Conservation (phyloP, 2,329 filamentous ascomycete species). For the Alternaria ventricosa region DNA sequence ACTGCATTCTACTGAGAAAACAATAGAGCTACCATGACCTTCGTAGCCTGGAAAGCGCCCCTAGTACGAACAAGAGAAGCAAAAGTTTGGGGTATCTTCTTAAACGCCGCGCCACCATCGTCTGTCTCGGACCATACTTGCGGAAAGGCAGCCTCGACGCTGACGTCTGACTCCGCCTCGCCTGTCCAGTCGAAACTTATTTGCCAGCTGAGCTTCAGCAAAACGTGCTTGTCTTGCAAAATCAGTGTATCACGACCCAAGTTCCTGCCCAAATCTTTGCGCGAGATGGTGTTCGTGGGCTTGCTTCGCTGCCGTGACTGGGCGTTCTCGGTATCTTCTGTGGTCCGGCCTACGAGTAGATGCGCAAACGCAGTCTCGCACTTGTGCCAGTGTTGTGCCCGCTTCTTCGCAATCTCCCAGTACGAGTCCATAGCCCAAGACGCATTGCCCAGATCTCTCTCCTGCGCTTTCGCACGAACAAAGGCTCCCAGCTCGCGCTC, state of each 20-base stretch:
- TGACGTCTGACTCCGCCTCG: slow-evolving; percentile 67
- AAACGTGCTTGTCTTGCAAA: slow-evolving; percentile 48
- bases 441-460: slow-evolving; percentile 64
- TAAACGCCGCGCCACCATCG: slow-evolving; percentile 58
- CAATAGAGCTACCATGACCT: slow-evolving; percentile 66
- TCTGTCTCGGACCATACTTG: slow-evolving; percentile 69
- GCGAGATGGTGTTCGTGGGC: slow-evolving; percentile 32
- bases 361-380: slow-evolving; percentile 58
- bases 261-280: slow-evolving; percentile 59
- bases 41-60: slow-evolving; percentile 64
- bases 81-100: slow-evolving; percentile 67
- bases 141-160: slow-evolving; percentile 63
- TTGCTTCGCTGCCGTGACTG: background rate
- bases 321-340: slow-evolving; percentile 28
- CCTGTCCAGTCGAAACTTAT: slow-evolving; percentile 76
- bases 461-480: slow-evolving; percentile 49
- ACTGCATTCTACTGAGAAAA: slow-evolving; percentile 29
- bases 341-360: slow-evolving; percentile 24
- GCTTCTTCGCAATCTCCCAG: slow-evolving; percentile 65
- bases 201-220: slow-evolving; percentile 66
- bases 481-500: slow-evolving; percentile 65
- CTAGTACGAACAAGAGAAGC: slow-evolving; percentile 63
- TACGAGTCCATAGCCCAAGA: slow-evolving; percentile 74
- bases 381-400: slow-evolving; percentile 68
- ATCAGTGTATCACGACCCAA: slow-evolving; percentile 39